phyloP scores from a whole-genome alignment of 805 yeast species.

The Saccharomyces mikatae region DNA sequence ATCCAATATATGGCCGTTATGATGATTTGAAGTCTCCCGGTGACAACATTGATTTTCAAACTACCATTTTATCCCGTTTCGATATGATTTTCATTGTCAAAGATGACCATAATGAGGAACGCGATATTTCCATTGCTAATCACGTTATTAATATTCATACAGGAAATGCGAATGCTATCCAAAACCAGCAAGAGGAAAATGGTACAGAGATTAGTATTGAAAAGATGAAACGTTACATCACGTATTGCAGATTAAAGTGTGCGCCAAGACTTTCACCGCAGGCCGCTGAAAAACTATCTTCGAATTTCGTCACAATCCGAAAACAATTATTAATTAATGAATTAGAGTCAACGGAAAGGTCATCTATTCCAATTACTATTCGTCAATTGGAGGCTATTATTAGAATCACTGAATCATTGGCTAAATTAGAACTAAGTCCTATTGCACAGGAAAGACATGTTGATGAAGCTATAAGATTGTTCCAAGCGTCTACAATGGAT shows the following conservation, averaged over 20 bases:
- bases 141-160: slow-evolving; percentile 95
- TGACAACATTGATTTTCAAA: slow-evolving; percentile 95
- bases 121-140: slow-evolving; percentile 84
- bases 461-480: slow-evolving; percentile 88
- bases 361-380: slow-evolving; percentile 93
- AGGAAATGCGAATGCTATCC: slow-evolving; percentile 42
- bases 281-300: slow-evolving; percentile 82
- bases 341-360: slow-evolving; percentile 72
- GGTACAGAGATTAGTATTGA: slow-evolving; percentile 83
- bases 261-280: slow-evolving; percentile 88
- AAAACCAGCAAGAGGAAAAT: slow-evolving; percentile 42
- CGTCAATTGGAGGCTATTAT: slow-evolving; percentile 97
- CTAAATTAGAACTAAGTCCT: slow-evolving; percentile 75
- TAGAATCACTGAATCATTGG: slow-evolving; percentile 89
- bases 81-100: slow-evolving; percentile 97
- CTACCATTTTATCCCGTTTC: slow-evolving; percentile 92
- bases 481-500: slow-evolving; percentile 95
- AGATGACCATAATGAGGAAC: slow-evolving; percentile 80
- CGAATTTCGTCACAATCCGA: slow-evolving; percentile 88
- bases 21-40: slow-evolving; percentile 96
- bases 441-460: slow-evolving; percentile 85
- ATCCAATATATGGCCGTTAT: slow-evolving; percentile 93
- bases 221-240: slow-evolving; percentile 84
- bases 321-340: slow-evolving; percentile 76
- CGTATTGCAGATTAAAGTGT: slow-evolving; percentile 80